A percentile compares a stretch with the other conserved stretches of the same genome.
Evolutionary conservation across 768 basidiomycete species (phyloP).

Genomic region (Rhizopogon vinicolor): DNA sequence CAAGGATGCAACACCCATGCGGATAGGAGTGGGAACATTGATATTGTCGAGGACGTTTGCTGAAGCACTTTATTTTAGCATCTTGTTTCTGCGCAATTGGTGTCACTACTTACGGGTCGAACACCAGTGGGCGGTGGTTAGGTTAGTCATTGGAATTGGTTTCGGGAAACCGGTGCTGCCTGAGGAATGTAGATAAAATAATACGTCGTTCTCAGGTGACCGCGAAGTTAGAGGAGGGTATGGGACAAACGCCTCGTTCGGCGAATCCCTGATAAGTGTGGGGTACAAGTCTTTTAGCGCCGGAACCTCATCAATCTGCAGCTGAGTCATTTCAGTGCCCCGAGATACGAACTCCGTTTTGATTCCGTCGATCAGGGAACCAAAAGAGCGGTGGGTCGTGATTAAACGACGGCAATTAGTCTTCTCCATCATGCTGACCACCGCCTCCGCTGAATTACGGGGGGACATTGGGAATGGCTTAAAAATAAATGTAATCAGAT

Average conservation of each 20-base stretch:
- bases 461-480: constrained; percentile 35
- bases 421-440: constrained; percentile 30
- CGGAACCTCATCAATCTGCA: background rate
- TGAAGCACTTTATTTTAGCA: background rate
- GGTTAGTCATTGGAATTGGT: constrained; percentile 31
- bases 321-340: background rate
- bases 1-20: constrained; percentile 8
- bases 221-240: constrained; percentile 8
- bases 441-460: constrained; percentile 30
- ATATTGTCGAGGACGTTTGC: constrained; percentile 6
- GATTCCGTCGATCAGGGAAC: constrained; percentile 25
- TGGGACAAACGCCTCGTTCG: constrained; percentile 3
- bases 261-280: background rate
- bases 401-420: constrained; percentile 36
- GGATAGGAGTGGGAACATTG: background rate
- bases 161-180: constrained; percentile 47
- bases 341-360: constrained; percentile 11
- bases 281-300: constrained; percentile 3
- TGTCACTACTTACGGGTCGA: constrained; percentile 24
- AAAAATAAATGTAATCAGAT: background rate
- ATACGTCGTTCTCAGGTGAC: constrained; percentile 12
- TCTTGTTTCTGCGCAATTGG: background rate
- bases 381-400: constrained; percentile 25
- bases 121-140: constrained; percentile 28
- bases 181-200: constrained; percentile 43